Evolutionary conservation across 2,329 filamentous ascomycete species (phyloP), one percentile per base, ranked within the genome.

Genomic region (Massarina eburnea): DNA sequence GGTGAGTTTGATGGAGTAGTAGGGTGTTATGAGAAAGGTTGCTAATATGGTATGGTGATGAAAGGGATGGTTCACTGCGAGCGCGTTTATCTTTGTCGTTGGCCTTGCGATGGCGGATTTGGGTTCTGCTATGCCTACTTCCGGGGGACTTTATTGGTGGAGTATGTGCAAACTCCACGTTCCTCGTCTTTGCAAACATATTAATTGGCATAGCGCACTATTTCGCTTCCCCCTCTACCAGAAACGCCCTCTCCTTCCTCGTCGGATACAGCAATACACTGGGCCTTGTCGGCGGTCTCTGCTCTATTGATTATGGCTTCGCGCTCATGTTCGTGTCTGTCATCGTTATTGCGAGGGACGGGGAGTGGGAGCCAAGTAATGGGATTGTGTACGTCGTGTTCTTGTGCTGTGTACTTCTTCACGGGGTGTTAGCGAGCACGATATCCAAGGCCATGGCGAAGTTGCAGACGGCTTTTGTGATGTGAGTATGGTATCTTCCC

Each of bases 221-320:
- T 62, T 83, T 82, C 59, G 75, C 78, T 9, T 76, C 74, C 2
- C 76, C 77, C 2, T 76, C 75, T 32, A 79, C 72, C 48, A 75
- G 78, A 49, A 82, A 82, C 57, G 76, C 79, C 3, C 62, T 84
- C n/a, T 80, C 76, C 51, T 83, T 83, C 55, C 61, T 83, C 26
- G 80, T 83, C 15, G 80, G 80, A 21, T 83, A 83, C 53, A 81
- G 79, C 59, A 83, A 84, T 56, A 83, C 78, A 1, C 70, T 84
- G 15, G 81, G 81, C 6, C 49, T 59, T 7, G 73, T 84, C n/a
- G 81, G 80, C 24, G 81, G 81, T 5, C 71, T 84, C 12, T 84
- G 81, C 63, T 82, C 79, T 19, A 80, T 84, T 49, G 81, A 84
- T 59, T 85, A 75, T 57, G 75, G 79, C 1, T 80, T 80, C 57